These are phyloP conservation scores for Globisporangium nagaii DNA, from an alignment of 352 stramenopile genomes.

Conservation along the genomic window DNA sequence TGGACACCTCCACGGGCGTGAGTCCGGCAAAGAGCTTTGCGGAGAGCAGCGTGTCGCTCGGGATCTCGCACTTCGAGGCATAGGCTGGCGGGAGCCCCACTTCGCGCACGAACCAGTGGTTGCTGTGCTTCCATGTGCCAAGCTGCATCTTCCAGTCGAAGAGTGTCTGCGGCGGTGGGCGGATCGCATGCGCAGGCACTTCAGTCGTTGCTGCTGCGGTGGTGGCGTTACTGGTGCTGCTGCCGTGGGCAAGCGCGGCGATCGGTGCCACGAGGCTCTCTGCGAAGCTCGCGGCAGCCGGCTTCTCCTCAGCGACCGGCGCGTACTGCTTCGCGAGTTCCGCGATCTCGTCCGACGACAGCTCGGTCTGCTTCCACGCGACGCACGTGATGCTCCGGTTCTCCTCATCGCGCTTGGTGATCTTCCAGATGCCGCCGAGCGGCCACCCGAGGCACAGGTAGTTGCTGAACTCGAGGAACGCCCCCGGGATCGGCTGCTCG, in stretches of 20 bases:
- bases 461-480: slow-evolving; percentile 25
- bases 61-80: not conserved
- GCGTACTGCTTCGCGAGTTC: slow-evolving; percentile 31
- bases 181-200: not conserved
- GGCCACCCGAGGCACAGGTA: slow-evolving; percentile 45
- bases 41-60: not conserved
- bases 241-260: not conserved
- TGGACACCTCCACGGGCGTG: slow-evolving; percentile 12
- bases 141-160: slow-evolving; percentile 64
- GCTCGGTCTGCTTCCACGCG: slow-evolving; percentile 43
- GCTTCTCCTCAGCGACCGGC: not conserved
- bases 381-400: slow-evolving; percentile 30
- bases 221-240: not conserved
- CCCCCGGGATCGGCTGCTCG: slow-evolving; percentile 24
- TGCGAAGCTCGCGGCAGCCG: not conserved
- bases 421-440: slow-evolving; percentile 49
- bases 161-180: slow-evolving; percentile 13
- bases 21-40: slow-evolving; percentile 19
- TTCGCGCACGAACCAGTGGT: slow-evolving; percentile 50
- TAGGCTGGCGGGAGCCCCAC: slow-evolving; percentile 19
- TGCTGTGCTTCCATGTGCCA: slow-evolving; percentile 30
- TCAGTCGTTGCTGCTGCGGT: not conserved
- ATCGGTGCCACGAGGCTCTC: not conserved
- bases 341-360: slow-evolving; percentile 30
- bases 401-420: slow-evolving; percentile 23